phyloP scores from a whole-genome alignment of 345 rosid genomes.

The Hypericum androsaemum region DNA sequence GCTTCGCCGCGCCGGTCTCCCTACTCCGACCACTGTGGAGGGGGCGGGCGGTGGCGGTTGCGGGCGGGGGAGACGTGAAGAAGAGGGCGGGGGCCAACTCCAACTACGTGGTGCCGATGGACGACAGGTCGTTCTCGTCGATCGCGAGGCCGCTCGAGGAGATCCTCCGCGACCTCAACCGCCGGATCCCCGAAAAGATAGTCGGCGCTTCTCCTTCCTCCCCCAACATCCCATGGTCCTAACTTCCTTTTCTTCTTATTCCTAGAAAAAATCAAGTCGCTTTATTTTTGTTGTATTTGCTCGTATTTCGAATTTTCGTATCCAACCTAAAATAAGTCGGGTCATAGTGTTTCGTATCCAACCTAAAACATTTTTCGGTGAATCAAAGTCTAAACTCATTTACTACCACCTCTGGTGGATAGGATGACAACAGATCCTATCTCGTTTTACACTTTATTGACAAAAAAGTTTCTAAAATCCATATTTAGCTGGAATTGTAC shows the following conservation, averaged over 20 bases:
- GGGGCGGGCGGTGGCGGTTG: constrained; percentile 15
- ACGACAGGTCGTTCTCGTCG: constrained; percentile 44
- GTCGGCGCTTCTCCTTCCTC: constrained; percentile 36
- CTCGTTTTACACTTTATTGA: too few relatives aligned
- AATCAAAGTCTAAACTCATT: too few relatives aligned
- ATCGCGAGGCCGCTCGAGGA: constrained; percentile 86
- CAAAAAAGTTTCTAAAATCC: too few relatives aligned
- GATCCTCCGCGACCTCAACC: constrained; percentile 94
- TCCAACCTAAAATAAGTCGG: neutral
- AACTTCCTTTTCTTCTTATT: neutral
- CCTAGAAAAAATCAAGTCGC: too few relatives aligned
- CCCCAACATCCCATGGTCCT: constrained; percentile 69
- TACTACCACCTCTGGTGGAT: too few relatives aligned
- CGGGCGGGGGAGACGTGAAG: constrained; percentile 21
- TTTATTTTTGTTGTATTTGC: neutral
- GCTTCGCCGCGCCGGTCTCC: too few relatives aligned
- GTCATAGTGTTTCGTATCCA: too few relatives aligned
- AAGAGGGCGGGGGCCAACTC: constrained; percentile 65
- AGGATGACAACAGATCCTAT: too few relatives aligned
- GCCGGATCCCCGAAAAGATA: constrained; percentile 85
- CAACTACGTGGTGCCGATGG: constrained; percentile 89
- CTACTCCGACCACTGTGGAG: too few relatives aligned
- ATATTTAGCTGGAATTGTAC: too few relatives aligned
- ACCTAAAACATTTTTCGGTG: too few relatives aligned
- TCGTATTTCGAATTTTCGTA: neutral